Evolutionary conservation across 2,329 filamentous ascomycete species (phyloP), one percentile per base, ranked within the genome.

Genomic region (Xylaria sp.): DNA sequence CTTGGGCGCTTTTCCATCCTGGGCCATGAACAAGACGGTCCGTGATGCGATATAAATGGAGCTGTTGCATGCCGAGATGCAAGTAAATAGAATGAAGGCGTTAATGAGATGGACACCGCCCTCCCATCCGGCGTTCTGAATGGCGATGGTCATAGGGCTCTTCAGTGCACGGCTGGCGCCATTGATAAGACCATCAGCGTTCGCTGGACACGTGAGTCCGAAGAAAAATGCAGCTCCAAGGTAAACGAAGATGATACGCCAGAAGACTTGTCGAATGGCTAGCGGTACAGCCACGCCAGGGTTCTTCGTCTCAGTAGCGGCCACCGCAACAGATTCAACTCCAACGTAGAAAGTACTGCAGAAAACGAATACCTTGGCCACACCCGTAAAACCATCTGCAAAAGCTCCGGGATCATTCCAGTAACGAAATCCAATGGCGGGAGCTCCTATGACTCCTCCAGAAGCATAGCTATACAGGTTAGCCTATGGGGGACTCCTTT

Each of bases 21-120:
- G 88, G 0, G 89, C 89, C 87, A 94, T 91, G 78, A 87, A 92
- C 0, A 93, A 78, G 1, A 94, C 77, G 0, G 90, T 93, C 21
- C 91, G 85, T 2, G 89, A 91, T 46, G 87, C 87, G 67, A 94
- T 91, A 74, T 93, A 94, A 64, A 94, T 89, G 8, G 88, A 90
- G 55, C 86, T 88, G 76, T 94, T 94, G 68, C 89, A 85, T 17
- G 90, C 89, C 0, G 84, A 88, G 38, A 92, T 79, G 58, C 90
- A 90, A 12, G 90, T 91, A 8, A 92, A 79, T 53, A 94, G 83
- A 70, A 92, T 91, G 71, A 92, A 89, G 40, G 87, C 89, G 67
- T 94, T 94, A 78, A 94, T 90, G 1, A 94, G 83, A 72, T 94
- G 87, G 0, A 90, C 89, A 57, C 89, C 91, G 25, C 85, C 86